phyloP scores from a whole-genome alignment of 1,284 basidiomycete species.

The Retiboletus flavoniger region DNA sequence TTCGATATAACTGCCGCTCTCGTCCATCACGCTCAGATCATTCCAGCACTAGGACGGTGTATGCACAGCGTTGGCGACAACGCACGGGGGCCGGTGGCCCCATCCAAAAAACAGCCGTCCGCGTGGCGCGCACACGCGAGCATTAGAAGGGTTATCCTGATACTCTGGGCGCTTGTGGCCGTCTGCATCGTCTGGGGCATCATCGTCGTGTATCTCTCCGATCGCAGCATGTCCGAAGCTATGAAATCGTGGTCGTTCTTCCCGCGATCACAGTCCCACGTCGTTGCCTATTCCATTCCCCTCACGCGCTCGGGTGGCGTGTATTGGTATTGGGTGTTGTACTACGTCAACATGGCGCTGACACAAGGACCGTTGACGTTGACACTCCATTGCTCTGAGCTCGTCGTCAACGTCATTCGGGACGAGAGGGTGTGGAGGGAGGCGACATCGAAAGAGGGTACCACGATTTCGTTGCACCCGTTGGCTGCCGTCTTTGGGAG shows the following conservation, averaged over 20 bases:
- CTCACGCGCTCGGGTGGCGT: slow-evolving; percentile 14
- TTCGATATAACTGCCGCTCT: slow-evolving; percentile 35
- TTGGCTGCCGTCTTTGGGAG: slow-evolving; percentile 23
- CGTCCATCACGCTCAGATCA: slow-evolving; percentile 28
- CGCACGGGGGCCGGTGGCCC: slow-evolving; percentile 11
- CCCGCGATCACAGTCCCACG: slow-evolving; percentile 22
- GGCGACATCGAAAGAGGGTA: slow-evolving; percentile 17
- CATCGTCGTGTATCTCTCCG: slow-evolving; percentile 15
- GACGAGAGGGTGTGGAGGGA: slow-evolving; percentile 31
- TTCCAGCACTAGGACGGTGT: slow-evolving; percentile 17
- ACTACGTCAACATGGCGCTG: slow-evolving; percentile 27
- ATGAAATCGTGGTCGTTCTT: slow-evolving; percentile 28
- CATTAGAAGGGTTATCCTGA: slow-evolving; percentile 19
- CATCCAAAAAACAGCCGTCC: slow-evolving; percentile 25
- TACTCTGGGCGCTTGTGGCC: slow-evolving; percentile 24
- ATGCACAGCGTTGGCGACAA: slow-evolving; percentile 23
- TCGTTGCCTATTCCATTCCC: slow-evolving; percentile 27
- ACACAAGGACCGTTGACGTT: slow-evolving; percentile 33
- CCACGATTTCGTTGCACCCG: slow-evolving; percentile 20
- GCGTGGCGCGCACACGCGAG: slow-evolving; percentile 30
- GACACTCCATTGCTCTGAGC: slow-evolving; percentile 32
- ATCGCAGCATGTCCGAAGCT: slow-evolving; percentile 11
- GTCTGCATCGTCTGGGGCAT: slow-evolving; percentile 27
- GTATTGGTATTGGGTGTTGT: slow-evolving; percentile 27
- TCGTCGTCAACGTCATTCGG: slow-evolving; percentile 30